A percentile compares a stretch with the other conserved stretches of the same genome.
Evolutionary conservation across 2,329 filamentous ascomycete genomes (phyloP).

Genomic region (Aspergillus sp.): DNA sequence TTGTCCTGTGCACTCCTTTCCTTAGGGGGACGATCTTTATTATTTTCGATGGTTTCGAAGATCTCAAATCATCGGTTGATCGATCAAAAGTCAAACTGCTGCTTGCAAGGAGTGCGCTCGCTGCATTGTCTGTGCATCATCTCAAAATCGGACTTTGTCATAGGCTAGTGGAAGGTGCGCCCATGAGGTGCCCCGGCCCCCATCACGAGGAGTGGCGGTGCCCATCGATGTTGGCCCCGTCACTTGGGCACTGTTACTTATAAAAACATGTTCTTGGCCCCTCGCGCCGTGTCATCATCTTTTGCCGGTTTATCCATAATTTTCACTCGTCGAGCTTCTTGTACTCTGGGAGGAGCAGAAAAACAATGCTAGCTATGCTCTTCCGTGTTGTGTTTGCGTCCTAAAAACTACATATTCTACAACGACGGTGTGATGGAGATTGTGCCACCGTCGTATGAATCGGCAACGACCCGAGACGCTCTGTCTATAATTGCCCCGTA

Average conservation of each 20-base stretch:
- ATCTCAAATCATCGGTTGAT: background rate
- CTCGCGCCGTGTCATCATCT: background rate
- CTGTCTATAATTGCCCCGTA: conserved; percentile 59
- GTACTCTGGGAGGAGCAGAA: background rate
- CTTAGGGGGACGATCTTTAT: background rate
- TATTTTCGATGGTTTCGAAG: background rate
- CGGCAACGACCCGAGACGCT: conserved; percentile 54
- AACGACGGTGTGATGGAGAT: conserved; percentile 50
- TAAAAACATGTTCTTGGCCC: conserved; percentile 5
- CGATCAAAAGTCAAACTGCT: background rate
- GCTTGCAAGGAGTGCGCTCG: background rate
- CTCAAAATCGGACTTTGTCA: background rate
- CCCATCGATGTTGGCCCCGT: background rate
- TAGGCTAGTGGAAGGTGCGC: background rate
- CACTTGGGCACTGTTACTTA: background rate
- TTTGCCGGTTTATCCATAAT: background rate
- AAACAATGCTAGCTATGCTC: background rate
- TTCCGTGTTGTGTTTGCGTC: background rate
- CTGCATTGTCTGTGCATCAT: background rate
- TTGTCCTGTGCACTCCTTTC: background rate
- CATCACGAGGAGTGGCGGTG: conserved; percentile 16
- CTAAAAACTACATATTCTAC: background rate
- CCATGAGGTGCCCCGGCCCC: conserved; percentile 6
- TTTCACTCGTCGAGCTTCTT: background rate
- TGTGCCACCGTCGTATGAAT: conserved; percentile 61